Evolutionary conservation across 1,284 basidiomycete species (phyloP), one percentile per base, ranked within the genome.

Genomic region (Boletus albobrunnescens): DNA sequence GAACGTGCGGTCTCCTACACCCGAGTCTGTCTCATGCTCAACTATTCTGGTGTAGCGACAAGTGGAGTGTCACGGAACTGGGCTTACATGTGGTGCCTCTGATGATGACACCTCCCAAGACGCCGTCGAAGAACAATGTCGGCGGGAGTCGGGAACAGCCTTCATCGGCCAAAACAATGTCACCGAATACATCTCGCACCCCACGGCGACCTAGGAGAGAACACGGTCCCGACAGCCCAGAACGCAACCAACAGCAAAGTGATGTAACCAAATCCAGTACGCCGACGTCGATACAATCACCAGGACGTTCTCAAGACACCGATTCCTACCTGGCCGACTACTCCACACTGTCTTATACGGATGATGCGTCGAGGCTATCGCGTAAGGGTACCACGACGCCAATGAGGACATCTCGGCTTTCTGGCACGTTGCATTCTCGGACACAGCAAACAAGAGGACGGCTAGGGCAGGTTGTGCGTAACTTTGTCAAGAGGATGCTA

Each of bases 21-120:
- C 11, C 4, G 14, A n/a, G 16, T 7, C 14, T 26, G 39, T n/a
- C 17, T 28, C 11, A n/a, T 3, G 12, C 31, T 38, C 3, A 30
- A 17, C 11, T 20, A 20, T 14, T 26, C 33, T 4, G 11, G 10
- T 35, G 32, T 19, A 62, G 60, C 12, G 63, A 66, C 48, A 62
- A 59, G 37, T 62, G 60, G 60, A 48, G 56, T 1, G 42, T 61
- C 24, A 56, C 63, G 23, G 50, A 61, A 24, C 44, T 58, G 50
- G 60, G 60, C 6, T 43, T 65, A 39, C 45, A 50, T 28, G 47
- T 17, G 14, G 22, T 17, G 3, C 14, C 44, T 2, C 32, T 31
- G 12, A 31, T 55, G 2, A 10, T 5, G 4, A 51, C 58, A 19
- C 47, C 56, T 10, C 44, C 42, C 23, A 57, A 49, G 36, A 46